These are phyloP conservation scores for Rhodotorula sp. DNA, from an alignment of 1,284 basidiomycete species.

Conservation along the genomic window DNA sequence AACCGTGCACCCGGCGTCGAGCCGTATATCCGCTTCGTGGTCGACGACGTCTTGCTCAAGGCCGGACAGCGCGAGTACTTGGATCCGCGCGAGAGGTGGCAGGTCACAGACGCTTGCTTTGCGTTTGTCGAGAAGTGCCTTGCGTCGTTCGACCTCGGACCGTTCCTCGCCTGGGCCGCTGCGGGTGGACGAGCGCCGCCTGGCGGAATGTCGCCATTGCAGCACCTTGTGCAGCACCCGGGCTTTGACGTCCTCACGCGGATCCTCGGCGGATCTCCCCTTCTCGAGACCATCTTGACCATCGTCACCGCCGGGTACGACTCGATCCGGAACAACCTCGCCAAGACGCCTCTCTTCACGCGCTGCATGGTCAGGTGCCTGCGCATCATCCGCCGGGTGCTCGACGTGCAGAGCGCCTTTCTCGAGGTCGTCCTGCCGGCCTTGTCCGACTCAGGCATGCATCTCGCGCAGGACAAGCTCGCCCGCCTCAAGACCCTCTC, in stretches of 20 bases:
- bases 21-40: slow-evolving; percentile 77
- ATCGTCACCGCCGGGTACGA: slow-evolving; percentile 75
- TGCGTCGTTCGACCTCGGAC: slow-evolving; percentile 71
- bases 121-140: slow-evolving; percentile 82
- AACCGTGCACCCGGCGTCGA: slow-evolving; percentile 75
- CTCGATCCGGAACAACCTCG: slow-evolving; percentile 66
- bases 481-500: slow-evolving; percentile 51
- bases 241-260: slow-evolving; percentile 84
- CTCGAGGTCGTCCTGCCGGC: slow-evolving; percentile 82
- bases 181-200: slow-evolving; percentile 25
- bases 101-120: slow-evolving; percentile 78
- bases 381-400: slow-evolving; percentile 74
- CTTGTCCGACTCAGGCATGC: slow-evolving; percentile 57
- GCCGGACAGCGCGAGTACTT: slow-evolving; percentile 65
- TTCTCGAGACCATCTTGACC: slow-evolving; percentile 70
- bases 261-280: slow-evolving; percentile 67
- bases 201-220: slow-evolving; percentile 28
- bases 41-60: slow-evolving; percentile 77
- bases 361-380: slow-evolving; percentile 76
- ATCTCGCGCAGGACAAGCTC: slow-evolving; percentile 40
- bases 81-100: slow-evolving; percentile 76
- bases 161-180: slow-evolving; percentile 45
- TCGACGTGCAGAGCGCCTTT: slow-evolving; percentile 86
- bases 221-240: slow-evolving; percentile 64
- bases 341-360: slow-evolving; percentile 63